These are phyloP conservation scores for Phytophthora tubulina DNA, from an alignment of 352 stramenopile genomes.

Conservation along the genomic window DNA sequence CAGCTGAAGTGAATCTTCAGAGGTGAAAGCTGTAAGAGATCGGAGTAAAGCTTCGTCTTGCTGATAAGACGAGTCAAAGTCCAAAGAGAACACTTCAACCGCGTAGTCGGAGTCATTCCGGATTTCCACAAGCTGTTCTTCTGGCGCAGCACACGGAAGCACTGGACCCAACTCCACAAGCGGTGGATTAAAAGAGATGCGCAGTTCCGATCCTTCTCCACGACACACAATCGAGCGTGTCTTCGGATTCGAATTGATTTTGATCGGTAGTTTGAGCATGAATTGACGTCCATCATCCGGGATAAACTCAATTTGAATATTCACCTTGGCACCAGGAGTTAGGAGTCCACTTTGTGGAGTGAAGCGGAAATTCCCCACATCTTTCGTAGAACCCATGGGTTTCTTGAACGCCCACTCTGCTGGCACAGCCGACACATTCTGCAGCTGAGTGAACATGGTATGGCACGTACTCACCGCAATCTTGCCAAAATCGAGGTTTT, in stretches of 20 bases:
- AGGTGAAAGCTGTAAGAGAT: constrained; percentile 59
- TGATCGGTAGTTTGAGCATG: constrained; percentile 88
- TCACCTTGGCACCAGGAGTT: constrained; percentile 76
- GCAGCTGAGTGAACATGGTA: constrained; percentile 91
- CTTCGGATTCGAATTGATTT: constrained; percentile 86
- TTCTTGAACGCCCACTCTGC: constrained; percentile 94
- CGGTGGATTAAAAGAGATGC: constrained; percentile 84
- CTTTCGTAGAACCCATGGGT: constrained; percentile 82
- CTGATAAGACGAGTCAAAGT: constrained; percentile 88
- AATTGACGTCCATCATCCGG: constrained; percentile 84
- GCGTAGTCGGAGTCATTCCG: constrained; percentile 90
- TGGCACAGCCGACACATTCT: constrained; percentile 91
- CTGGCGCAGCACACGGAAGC: constrained; percentile 71
- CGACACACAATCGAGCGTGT: constrained; percentile 77
- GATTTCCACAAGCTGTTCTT: constrained; percentile 75
- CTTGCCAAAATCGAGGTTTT: constrained; percentile 92
- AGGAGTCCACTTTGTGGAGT: constrained; percentile 80
- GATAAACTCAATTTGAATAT: constrained; percentile 93
- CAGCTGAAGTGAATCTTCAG: constrained; percentile 77
- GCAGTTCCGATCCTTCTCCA: constrained; percentile 82
- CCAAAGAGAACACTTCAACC: constrained; percentile 93
- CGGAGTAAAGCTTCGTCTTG: constrained; percentile 89
- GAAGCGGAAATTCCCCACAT: constrained; percentile 86
- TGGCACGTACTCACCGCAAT: constrained; percentile 90
- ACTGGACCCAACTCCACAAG: constrained; percentile 90